Base-by-base conservation (phyloP, 2,329 filamentous ascomycete species). In the Sarocladium strictum region DNA sequence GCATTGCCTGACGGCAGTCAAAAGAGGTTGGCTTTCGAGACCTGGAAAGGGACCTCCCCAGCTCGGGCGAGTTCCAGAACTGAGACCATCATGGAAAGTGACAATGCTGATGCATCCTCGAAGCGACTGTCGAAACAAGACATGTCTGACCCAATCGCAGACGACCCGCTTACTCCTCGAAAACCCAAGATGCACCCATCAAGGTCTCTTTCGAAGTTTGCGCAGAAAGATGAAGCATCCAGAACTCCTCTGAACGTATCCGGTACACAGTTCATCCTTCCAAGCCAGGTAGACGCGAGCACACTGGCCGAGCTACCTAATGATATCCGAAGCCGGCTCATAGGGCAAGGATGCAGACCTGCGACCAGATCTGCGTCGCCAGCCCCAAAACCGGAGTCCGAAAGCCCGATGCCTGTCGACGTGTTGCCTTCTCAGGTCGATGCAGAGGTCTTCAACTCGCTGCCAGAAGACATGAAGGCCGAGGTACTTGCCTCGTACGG, bases 191-290 rank as follows among this genome's bases (percentile, higher is more conserved):
- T 66, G 0, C 82, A 84, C 57, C 79, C 80, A 32, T 80, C 78
- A 2, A 68, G 81, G 53, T 73, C 75, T 2, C 70, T 84, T 49
- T 70, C 76, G 2, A 75, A 71, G 59, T 75, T 77, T 2, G 76
- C 72, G 55, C 71, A 76, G 37, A 62, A 65, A 55, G 70, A 88
- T 66, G 56, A 72, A 59, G 73, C 82, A 69, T 73, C 87, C 21
- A 86, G 79, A 58, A 82, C 80, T 6, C 85, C 85, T 1, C 73
- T 96, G 21, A 96, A 97, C 63, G 80, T 90, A 2, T 76, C 84
- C 2, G 90, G 93, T 2, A 96, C 93, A 0, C 94, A 99, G 63
- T 99, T 99, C 63, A 83, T 97, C 47, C 77, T 99, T 61, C 94
- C 94, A 0, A 81, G 81, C 1, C 89, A 96, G 60, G 80, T 89